Evolutionary conservation across 1,139 yeast species (phyloP).

Genomic region (Wickerhamiella pararugosa): DNA sequence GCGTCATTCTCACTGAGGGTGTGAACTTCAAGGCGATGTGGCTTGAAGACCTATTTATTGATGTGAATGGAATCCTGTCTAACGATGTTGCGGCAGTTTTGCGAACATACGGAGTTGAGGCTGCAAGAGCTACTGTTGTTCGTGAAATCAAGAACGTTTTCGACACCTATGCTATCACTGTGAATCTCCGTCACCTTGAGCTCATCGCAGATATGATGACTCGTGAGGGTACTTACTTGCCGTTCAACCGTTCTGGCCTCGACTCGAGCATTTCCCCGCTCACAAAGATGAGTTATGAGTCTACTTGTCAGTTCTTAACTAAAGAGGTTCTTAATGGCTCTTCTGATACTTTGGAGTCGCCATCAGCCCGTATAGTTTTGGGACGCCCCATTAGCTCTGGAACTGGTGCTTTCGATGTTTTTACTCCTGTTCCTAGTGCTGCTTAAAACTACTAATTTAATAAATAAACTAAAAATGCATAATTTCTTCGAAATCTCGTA

Average conservation of each 20-base stretch:
- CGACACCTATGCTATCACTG: conserved; percentile 91
- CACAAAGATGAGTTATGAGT: conserved; percentile 98
- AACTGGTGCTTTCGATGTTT: conserved; percentile 87
- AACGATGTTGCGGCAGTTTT: conserved; percentile 89
- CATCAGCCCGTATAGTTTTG: conserved; percentile 87
- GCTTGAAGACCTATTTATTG: conserved; percentile 88
- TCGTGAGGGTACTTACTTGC: conserved; percentile 90
- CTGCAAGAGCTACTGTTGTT: conserved; percentile 94
- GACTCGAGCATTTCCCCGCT: conserved; percentile 90
- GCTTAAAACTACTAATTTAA: background rate
- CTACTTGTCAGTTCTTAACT: conserved; percentile 93
- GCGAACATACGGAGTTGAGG: conserved; percentile 93
- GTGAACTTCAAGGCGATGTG: conserved; percentile 96
- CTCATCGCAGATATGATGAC: conserved; percentile 99
- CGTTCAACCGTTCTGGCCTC: conserved; percentile 97
- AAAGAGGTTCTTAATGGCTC: conserved; percentile 92
- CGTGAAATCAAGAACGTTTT: conserved; percentile 92
- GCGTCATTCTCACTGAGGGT: conserved; percentile 88
- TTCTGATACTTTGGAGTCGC: conserved; percentile 74
- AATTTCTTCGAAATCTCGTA: background rate
- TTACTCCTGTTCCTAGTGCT: conserved; percentile 19
- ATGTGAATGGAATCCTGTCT: conserved; percentile 75
- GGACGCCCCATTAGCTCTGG: conserved; percentile 90
- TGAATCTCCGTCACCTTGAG: conserved; percentile 86
- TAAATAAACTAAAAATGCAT: background rate